These are phyloP conservation scores for Phytomonas francai DNA, from an alignment of 208 protist genomes.

Conservation along the genomic window DNA sequence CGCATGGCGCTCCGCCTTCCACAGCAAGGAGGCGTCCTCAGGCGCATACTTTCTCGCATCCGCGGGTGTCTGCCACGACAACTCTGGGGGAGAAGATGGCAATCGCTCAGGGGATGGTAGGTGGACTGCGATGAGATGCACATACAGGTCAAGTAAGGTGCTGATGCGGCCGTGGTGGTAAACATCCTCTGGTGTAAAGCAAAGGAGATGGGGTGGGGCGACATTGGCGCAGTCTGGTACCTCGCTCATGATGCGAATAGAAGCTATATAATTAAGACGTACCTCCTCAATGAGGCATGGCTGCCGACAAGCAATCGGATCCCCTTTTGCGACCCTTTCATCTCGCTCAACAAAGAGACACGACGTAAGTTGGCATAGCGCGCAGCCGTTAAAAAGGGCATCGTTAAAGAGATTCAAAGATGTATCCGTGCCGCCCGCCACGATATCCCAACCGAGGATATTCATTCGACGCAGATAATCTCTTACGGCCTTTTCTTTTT, in stretches of 20 bases:
- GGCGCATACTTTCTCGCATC: conserved; percentile 8
- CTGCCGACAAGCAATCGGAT: conserved; percentile 20
- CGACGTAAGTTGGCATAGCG: conserved; percentile 40
- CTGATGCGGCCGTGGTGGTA: conserved; percentile 20
- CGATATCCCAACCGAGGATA: conserved; percentile 27
- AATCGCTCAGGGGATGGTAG: conserved; percentile 33
- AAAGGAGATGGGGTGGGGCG: conserved; percentile 19
- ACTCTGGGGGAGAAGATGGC: conserved; percentile 12
- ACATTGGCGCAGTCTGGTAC: conserved; percentile 9
- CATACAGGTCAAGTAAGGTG: conserved; percentile 33
- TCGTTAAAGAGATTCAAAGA: conserved; percentile 25
- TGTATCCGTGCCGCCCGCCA: not conserved
- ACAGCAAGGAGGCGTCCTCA: conserved; percentile 14
- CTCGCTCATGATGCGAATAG: conserved; percentile 13
- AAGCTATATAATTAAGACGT: conserved; percentile 35
- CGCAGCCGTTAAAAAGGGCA: conserved; percentile 60
- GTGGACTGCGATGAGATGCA: conserved; percentile 37
- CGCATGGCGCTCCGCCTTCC: conserved; percentile 29
- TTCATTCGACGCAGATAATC: conserved; percentile 68
- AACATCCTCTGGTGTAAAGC: conserved; percentile 39
- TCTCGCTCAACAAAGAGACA: conserved; percentile 12
- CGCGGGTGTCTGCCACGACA: conserved; percentile 36
- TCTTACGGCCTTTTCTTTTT: conserved; percentile 23
- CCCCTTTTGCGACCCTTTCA: not conserved
- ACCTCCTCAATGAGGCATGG: conserved; percentile 41